Evolutionary conservation across 129 eudicot genomes (phyloP).

Genomic region (Escallonia rubra): DNA sequence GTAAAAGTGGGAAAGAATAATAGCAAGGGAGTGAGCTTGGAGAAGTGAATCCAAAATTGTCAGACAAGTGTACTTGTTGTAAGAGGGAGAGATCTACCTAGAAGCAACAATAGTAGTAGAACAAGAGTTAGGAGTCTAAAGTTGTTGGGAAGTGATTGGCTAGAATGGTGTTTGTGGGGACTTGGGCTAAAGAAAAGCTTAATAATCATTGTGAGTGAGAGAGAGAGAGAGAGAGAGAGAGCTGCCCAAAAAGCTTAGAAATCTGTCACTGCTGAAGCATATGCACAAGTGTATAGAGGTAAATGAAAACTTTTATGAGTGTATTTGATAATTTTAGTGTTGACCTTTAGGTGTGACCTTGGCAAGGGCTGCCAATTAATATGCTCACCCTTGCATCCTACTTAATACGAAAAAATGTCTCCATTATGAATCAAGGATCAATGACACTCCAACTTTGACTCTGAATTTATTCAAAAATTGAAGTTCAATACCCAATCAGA

Average conservation of each 20-base stretch:
- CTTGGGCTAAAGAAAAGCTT: conserved; percentile 16
- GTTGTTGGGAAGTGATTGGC: conserved; percentile 62
- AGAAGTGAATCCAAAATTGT: conserved; percentile 39
- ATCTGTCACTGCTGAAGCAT: conserved; percentile 42
- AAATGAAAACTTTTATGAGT: conserved; percentile 29
- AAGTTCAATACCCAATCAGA: neutral
- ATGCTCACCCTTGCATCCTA: conserved; percentile 10
- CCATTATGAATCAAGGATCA: neutral
- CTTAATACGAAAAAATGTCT: conserved; percentile 1
- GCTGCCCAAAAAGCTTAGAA: conserved; percentile 33
- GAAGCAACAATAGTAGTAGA: conserved; percentile 29
- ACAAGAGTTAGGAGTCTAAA: conserved; percentile 20
- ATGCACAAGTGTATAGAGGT: conserved; percentile 37
- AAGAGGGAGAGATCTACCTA: conserved; percentile 35
- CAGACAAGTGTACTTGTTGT: conserved; percentile 48
- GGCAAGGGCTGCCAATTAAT: conserved; percentile 30
- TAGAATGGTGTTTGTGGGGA: conserved; percentile 43
- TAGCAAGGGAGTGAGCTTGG: conserved; percentile 26
- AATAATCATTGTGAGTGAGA: conserved; percentile 2
- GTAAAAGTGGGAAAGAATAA: conserved; percentile 6
- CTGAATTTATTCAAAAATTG: neutral
- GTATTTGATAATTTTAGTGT: conserved; percentile 30
- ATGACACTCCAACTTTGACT: no score
- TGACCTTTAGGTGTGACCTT: conserved; percentile 36
- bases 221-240: conserved; percentile 12